phyloP scores from a whole-genome alignment of 345 rosid genomes.

The Jatropha curcas region DNA sequence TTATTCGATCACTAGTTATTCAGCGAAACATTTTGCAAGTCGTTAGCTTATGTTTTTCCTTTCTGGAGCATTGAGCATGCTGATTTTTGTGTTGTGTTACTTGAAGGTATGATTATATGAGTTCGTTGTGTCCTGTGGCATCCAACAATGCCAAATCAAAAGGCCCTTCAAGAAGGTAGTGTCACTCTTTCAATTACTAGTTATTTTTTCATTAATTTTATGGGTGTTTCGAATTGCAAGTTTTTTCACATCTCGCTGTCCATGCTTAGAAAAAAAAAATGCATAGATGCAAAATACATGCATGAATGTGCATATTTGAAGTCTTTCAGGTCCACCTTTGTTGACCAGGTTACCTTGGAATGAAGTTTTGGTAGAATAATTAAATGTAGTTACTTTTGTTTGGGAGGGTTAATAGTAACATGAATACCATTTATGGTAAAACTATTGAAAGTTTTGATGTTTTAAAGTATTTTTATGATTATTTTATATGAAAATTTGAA shows the following conservation, averaged over 20 bases:
- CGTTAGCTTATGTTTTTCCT: conserved; percentile 7
- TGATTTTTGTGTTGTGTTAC: conserved; percentile 18
- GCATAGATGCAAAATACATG: neutral
- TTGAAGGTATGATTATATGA: conserved; percentile 64
- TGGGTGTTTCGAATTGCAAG: neutral
- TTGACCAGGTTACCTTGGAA: too few relatives aligned
- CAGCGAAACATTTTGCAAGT: neutral
- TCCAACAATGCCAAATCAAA: conserved; percentile 37
- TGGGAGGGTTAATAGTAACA: neutral
- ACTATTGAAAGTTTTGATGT: too few relatives aligned
- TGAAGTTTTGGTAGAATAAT: too few relatives aligned
- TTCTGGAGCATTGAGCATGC: conserved; percentile 1
- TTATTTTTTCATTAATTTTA: conserved; percentile 2
- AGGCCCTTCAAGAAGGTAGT: conserved; percentile 56
- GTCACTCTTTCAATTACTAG: conserved; percentile 4
- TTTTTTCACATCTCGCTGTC: neutral
- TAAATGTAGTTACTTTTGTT: too few relatives aligned
- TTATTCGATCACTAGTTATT: conserved; percentile 11
- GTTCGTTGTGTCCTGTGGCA: conserved; percentile 64
- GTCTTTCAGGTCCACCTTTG: neutral
- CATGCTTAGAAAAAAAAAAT: neutral
- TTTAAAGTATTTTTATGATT: too few relatives aligned
- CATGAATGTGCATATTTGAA: neutral
- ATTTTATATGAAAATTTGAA: too few relatives aligned
- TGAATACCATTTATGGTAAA: too few relatives aligned